Base-by-base conservation (phyloP, 2,329 filamentous ascomycete genomes). In the Xylaria sp. region DNA sequence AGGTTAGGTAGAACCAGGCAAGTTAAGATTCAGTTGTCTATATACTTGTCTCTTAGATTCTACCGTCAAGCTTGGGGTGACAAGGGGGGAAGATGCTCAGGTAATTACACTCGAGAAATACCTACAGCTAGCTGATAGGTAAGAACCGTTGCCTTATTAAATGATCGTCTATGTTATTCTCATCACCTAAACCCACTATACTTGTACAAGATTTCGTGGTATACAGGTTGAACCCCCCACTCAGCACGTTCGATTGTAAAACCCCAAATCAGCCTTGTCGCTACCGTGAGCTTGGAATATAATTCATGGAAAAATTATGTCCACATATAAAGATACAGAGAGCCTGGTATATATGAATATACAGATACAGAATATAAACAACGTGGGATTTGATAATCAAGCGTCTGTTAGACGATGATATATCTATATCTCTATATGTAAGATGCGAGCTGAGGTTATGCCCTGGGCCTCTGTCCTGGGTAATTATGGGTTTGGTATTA, bases 401-500 rank as follows among this genome's bases (percentile, higher is more conserved):
- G 39, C 8, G 7, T 17, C n/a, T 47, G 42, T 47, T 17, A 17
- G 19, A 19, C 5, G 2, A 19, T 6, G 17, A 17, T 5, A 47
- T 47, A 19, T 47, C 7, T 36, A 19, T 19, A 19, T 47, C 7
- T 36, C 2, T 19, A 19, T 19, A 47, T 17, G n/a, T 17, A 47
- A 47, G 42, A 19, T 17, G 8, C 39, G 39, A 32, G 27, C 51
- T 27, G 27, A 60, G 34, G 57, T 51, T 60, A 60, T 53, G 34
- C 21, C 51, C 58, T 39, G n/a, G n/a, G n/a, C n/a, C n/a, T n/a
- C n/a, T 53, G 34, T 14, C 51, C 58, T 39, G 42, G 42, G 50
- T 54, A 61, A 61, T 32, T 62, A 55, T 55, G 51, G 60, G 48
- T 51, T 24, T 27, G 48, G 8, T 51, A 24, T 51, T 30, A 17